Conservation (phyloP, 73 alveolate genomes). For the Symbiodinium pilosum region DNA sequence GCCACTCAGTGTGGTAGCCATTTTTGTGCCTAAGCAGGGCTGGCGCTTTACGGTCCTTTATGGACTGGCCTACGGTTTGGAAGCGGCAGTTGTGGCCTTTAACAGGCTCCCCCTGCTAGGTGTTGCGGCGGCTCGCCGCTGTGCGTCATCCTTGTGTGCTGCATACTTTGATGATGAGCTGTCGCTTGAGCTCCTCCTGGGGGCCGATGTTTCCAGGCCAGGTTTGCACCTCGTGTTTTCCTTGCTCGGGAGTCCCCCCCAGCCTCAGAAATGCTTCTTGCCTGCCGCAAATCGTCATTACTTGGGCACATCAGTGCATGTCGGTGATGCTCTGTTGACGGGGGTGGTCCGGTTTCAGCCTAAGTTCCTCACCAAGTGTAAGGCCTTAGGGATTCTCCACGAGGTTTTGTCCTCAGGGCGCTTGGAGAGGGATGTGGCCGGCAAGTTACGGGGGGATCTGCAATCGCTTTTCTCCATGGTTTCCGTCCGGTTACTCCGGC, state of each 20-base stretch:
- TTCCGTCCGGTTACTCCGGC: background rate
- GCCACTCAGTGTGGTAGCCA: background rate
- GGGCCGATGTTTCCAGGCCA: background rate
- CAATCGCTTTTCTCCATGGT: background rate
- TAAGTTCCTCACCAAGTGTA: background rate
- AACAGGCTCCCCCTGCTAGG: constrained; percentile 26
- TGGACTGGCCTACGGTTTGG: constrained; percentile 27
- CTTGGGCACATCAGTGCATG: constrained; percentile 31
- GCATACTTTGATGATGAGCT: constrained; percentile 31
- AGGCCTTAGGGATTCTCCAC: background rate
- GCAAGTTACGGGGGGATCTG: constrained; percentile 18
- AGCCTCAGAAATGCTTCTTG: background rate
- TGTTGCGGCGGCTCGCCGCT: background rate
- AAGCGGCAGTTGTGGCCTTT: background rate
- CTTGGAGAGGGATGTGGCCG: background rate
- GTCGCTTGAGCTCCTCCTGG: background rate
- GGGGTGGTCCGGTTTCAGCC: constrained; percentile 17
- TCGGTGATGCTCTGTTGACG: background rate
- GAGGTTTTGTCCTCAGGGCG: background rate
- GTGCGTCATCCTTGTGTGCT: background rate
- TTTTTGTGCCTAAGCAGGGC: background rate
- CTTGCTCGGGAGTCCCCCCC: constrained; percentile 10
- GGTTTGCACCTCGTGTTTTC: background rate
- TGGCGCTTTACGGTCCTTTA: constrained; percentile 4
- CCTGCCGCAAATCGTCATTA: constrained; percentile 21